Percentiles rank a stretch among this genome's conserved stretches.
Evolutionary conservation across 805 yeast species (phyloP).

Genomic region (Yamadazyma endophytica): DNA sequence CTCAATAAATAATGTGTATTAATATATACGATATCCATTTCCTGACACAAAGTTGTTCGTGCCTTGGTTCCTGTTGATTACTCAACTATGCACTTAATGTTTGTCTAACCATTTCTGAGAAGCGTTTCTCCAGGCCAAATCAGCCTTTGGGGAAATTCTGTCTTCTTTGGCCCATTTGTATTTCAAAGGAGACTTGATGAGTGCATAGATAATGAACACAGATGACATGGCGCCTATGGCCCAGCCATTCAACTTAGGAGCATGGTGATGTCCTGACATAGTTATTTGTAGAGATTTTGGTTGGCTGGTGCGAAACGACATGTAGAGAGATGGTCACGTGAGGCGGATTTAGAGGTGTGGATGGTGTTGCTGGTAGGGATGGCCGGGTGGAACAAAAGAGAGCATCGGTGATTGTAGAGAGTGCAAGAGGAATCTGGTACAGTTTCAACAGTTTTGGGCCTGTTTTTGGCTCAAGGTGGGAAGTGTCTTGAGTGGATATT

Average conservation of each 20-base stretch:
- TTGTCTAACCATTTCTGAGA: slow-evolving; percentile 42
- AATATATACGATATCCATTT: no score
- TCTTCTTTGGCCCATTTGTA: slow-evolving; percentile 38
- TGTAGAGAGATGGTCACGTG: no score
- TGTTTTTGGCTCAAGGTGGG: no score
- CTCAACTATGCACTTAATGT: slow-evolving; percentile 3
- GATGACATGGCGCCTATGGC: slow-evolving; percentile 42
- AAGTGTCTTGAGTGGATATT: no score
- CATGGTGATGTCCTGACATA: slow-evolving; percentile 22
- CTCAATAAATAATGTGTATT: no score
- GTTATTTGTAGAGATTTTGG: no score
- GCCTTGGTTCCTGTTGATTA: not conserved
- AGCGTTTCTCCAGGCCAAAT: slow-evolving; percentile 45
- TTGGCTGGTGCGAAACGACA: slow-evolving; percentile 11
- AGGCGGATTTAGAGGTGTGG: not conserved
- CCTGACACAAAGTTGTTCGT: not conserved
- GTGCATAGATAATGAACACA: slow-evolving; percentile 31
- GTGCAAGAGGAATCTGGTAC: no score
- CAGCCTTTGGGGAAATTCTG: slow-evolving; percentile 44
- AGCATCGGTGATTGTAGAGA: no score
- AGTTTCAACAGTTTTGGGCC: no score
- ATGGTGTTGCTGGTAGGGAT: not conserved
- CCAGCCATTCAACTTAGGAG: slow-evolving; percentile 36
- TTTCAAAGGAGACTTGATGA: slow-evolving; percentile 40
- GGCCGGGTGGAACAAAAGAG: no score